Percentiles rank a stretch among this genome's conserved stretches.
phyloP scores from a whole-genome alignment of 2,329 filamentous ascomycete species.

The Reticulascus tulasneorum region DNA sequence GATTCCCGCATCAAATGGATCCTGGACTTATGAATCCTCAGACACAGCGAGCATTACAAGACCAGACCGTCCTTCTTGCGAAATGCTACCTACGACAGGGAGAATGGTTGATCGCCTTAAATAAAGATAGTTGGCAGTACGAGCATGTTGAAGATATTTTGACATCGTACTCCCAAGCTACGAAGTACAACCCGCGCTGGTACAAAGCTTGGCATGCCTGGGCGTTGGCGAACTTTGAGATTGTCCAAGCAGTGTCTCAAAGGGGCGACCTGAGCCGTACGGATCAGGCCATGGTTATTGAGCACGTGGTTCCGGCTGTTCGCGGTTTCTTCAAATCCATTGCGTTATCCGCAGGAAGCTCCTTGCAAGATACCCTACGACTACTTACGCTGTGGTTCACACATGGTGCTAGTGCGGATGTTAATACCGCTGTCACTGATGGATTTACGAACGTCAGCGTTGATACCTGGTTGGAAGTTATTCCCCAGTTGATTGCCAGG shows the following conservation, averaged over 20 bases:
- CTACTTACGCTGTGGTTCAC: conserved; percentile 95
- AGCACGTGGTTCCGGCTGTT: conserved; percentile 92
- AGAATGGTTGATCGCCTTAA: conserved; percentile 86
- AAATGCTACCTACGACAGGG: conserved; percentile 96
- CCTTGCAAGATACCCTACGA: conserved; percentile 89
- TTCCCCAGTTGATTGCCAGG: conserved; percentile 92
- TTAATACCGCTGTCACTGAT: conserved; percentile 83
- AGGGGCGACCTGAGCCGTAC: conserved; percentile 36
- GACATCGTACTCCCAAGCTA: conserved; percentile 86
- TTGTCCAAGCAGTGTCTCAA: conserved; percentile 77
- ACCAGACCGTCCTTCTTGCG: conserved; percentile 71
- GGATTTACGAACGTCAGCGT: conserved; percentile 90
- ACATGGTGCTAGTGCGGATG: conserved; percentile 82
- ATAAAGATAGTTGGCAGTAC: conserved; percentile 85
- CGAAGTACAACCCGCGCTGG: conserved; percentile 88
- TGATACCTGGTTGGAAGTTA: conserved; percentile 98
- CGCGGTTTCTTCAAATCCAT: conserved; percentile 98
- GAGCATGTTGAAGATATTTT: conserved; percentile 85
- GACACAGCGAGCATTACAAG: conserved; percentile 50
- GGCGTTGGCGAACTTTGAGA: conserved; percentile 97
- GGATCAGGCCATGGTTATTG: conserved; percentile 67
- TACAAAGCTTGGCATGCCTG: conserved; percentile 99
- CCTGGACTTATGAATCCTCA: conserved; percentile 42
- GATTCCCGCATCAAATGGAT: conserved; percentile 45
- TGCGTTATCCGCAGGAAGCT: conserved; percentile 83